Evolutionary conservation across 1,284 basidiomycete genomes (phyloP).

Genomic region (Marasmius tenuissimus): DNA sequence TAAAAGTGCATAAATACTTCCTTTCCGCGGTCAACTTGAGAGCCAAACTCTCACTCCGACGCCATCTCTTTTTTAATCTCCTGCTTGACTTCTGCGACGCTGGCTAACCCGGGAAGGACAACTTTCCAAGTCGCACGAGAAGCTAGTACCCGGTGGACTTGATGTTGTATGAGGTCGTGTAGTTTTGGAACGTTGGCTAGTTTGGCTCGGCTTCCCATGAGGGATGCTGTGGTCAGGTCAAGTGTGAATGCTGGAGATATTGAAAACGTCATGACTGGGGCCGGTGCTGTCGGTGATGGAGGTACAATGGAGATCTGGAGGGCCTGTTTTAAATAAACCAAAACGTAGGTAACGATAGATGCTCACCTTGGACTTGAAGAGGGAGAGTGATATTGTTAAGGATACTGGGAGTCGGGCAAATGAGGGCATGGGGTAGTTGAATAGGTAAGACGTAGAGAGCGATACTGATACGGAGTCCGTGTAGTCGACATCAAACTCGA

Average conservation of each 20-base stretch:
- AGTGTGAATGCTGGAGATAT: slow-evolving; percentile 68
- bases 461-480: slow-evolving; percentile 72
- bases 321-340: not conserved
- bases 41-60: not conserved
- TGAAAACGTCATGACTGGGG: slow-evolving; percentile 57
- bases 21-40: no score
- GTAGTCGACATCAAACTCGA: slow-evolving; percentile 68
- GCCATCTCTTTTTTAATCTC: slow-evolving; percentile 22
- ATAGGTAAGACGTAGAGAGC: slow-evolving; percentile 77
- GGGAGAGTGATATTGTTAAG: slow-evolving; percentile 73
- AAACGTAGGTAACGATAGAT: not conserved
- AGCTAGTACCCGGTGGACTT: slow-evolving; percentile 60
- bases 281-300: slow-evolving; percentile 45
- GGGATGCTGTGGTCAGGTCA: slow-evolving; percentile 70
- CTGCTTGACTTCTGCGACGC: slow-evolving; percentile 40
- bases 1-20: no score
- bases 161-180: slow-evolving; percentile 78
- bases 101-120: slow-evolving; percentile 62
- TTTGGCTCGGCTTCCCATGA: slow-evolving; percentile 82
- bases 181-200: slow-evolving; percentile 82
- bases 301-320: slow-evolving; percentile 50
- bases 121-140: slow-evolving; percentile 70
- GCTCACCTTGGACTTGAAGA: slow-evolving; percentile 69
- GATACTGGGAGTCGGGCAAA: slow-evolving; percentile 82
- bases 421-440: slow-evolving; percentile 78